Evolutionary conservation across 805 yeast species (phyloP).

Genomic region (Candida michaelii): DNA sequence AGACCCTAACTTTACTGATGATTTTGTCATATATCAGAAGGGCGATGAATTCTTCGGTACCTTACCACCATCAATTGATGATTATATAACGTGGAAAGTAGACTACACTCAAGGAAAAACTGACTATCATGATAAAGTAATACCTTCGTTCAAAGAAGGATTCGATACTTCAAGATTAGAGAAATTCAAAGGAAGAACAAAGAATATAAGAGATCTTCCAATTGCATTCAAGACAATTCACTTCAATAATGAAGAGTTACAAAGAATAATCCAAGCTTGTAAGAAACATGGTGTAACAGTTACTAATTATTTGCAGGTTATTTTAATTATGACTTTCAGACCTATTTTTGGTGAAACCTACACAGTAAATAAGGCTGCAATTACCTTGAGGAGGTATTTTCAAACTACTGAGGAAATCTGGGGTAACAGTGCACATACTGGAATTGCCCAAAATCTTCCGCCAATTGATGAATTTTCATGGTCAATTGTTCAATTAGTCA

Average conservation of each 20-base stretch:
- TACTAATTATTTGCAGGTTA: slow-evolving; percentile 30
- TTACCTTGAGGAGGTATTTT: slow-evolving; percentile 29
- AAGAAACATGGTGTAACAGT: slow-evolving; percentile 30
- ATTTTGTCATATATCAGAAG: slow-evolving; percentile 3
- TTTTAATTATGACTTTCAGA: slow-evolving; percentile 26
- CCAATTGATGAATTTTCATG: slow-evolving; percentile 33
- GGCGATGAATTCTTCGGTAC: slow-evolving; percentile 19
- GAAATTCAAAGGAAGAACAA: slow-evolving; percentile 14
- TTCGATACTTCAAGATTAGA: neutral
- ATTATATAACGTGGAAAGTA: slow-evolving; percentile 23
- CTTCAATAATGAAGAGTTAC: slow-evolving; percentile 25
- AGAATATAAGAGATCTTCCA: slow-evolving; percentile 5
- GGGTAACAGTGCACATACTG: slow-evolving; percentile 36
- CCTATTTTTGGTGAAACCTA: slow-evolving; percentile 29
- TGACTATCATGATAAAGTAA: slow-evolving; percentile 6
- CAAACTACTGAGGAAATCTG: slow-evolving; percentile 20
- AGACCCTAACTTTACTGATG: neutral
- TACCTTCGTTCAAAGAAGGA: slow-evolving; percentile 6
- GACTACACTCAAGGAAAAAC: slow-evolving; percentile 25
- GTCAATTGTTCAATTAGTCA: slow-evolving; percentile 28
- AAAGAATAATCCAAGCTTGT: slow-evolving; percentile 25
- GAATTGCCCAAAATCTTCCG: slow-evolving; percentile 29
- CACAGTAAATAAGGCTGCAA: slow-evolving; percentile 28
- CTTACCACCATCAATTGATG: slow-evolving; percentile 37
- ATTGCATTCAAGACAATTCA: slow-evolving; percentile 19